phyloP scores from a whole-genome alignment of 108 stramenopile species.

The Fragilaria crotonensis region DNA sequence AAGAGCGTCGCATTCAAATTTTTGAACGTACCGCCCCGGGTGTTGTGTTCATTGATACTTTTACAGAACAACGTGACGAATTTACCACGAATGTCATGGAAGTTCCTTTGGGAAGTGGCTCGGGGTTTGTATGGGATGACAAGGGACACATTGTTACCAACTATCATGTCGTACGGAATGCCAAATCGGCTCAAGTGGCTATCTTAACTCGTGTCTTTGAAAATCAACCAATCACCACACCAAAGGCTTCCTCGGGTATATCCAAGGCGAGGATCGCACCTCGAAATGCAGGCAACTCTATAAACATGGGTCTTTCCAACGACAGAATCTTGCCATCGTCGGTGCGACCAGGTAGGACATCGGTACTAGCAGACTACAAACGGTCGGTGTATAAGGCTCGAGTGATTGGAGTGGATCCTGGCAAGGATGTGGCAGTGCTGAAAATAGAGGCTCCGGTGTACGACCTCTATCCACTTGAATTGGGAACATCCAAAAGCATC shows the following conservation, averaged over 20 bases:
- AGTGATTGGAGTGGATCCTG: constrained; percentile 85
- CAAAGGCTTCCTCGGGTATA: constrained; percentile 7
- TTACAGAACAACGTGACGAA: constrained; percentile 53
- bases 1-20: constrained; percentile 54
- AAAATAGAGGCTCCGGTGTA: constrained; percentile 64
- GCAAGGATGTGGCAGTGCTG: constrained; percentile 90
- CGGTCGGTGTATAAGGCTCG: constrained; percentile 67
- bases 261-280: neutral
- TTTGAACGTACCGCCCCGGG: constrained; percentile 65
- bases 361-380: constrained; percentile 10
- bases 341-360: neutral
- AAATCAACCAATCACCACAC: too few species aligned
- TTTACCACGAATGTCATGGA: constrained; percentile 75
- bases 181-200: constrained; percentile 67
- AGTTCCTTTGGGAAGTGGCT: constrained; percentile 79
- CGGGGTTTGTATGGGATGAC: constrained; percentile 87
- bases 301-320: neutral
- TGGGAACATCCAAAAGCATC: constrained; percentile 53
- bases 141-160: constrained; percentile 69
- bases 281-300: neutral
- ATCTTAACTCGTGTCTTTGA: constrained; percentile 6
- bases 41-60: constrained; percentile 80
- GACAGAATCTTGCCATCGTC: neutral
- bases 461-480: constrained; percentile 42
- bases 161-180: constrained; percentile 85